Evolutionary conservation across 169 alveolate species (phyloP).

Genomic region (Plasmodium gonderi): DNA sequence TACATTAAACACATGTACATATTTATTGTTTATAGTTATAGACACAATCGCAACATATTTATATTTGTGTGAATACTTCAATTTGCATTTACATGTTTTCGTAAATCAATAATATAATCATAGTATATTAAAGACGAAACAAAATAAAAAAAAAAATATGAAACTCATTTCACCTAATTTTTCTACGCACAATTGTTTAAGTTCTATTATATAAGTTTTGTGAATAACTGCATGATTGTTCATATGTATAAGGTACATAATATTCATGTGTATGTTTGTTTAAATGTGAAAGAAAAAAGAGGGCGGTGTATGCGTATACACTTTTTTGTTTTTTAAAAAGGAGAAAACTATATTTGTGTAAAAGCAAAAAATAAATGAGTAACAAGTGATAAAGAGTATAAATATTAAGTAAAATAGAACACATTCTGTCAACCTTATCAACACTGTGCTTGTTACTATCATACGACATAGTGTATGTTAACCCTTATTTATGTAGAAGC

Average conservation of each 20-base stretch:
- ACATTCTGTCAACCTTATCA: neutral
- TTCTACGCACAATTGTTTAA: neutral
- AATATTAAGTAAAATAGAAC: neutral
- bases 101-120: neutral
- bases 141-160: neutral
- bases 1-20: neutral
- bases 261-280: neutral
- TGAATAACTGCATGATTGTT: neutral
- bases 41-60: neutral
- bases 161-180: neutral
- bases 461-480: neutral
- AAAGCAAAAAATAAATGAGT: neutral
- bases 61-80: neutral
- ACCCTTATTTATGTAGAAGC: neutral
- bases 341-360: too few species aligned
- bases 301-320: too few species aligned
- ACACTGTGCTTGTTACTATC: neutral
- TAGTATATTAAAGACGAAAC: neutral
- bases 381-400: neutral
- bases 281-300: too few species aligned
- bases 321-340: too few species aligned
- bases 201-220: neutral
- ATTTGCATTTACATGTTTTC: neutral
- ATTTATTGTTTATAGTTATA: neutral
- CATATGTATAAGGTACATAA: neutral